These are phyloP conservation scores for Chalciporus chontae DNA, from an alignment of 768 basidiomycete genomes.

Conservation along the genomic window DNA sequence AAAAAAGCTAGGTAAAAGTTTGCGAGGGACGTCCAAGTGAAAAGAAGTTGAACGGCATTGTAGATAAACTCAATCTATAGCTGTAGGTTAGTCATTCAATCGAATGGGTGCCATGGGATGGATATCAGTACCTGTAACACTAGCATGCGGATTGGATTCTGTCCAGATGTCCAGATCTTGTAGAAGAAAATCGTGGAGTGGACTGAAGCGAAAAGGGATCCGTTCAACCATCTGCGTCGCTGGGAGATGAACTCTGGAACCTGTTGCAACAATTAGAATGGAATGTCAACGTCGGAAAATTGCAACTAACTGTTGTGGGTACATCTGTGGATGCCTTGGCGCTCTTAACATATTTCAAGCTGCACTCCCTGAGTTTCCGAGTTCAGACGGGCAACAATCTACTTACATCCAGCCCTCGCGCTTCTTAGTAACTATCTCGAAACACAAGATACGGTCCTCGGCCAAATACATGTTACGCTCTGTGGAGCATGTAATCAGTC, in stretches of 20 bases:
- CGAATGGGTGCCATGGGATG: not conserved
- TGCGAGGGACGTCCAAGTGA: slow-evolving; percentile 91
- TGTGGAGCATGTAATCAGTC: slow-evolving; percentile 13
- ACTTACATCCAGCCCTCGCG: slow-evolving; percentile 77
- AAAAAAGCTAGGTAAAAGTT: slow-evolving; percentile 95
- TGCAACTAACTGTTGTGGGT: slow-evolving; percentile 59
- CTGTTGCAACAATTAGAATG: slow-evolving; percentile 24
- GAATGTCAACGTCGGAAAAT: not conserved
- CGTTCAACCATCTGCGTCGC: slow-evolving; percentile 84
- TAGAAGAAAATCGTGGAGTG: slow-evolving; percentile 89
- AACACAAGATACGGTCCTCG: slow-evolving; percentile 88
- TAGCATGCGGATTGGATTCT: slow-evolving; percentile 81
- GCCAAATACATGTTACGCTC: slow-evolving; percentile 92
- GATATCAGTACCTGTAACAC: slow-evolving; percentile 46
- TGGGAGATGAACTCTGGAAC: slow-evolving; percentile 95
- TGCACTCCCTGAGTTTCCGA: slow-evolving; percentile 24
- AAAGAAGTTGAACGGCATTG: slow-evolving; percentile 83
- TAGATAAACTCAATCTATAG: slow-evolving; percentile 85
- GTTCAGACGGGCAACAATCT: not conserved
- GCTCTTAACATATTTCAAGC: slow-evolving; percentile 85
- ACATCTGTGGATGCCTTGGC: slow-evolving; percentile 97
- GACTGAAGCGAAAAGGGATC: slow-evolving; percentile 89
- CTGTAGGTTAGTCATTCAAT: not conserved
- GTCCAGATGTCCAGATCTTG: slow-evolving; percentile 89
- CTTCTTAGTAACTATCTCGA: slow-evolving; percentile 91